Percentiles rank a stretch among this genome's conserved stretches.
Evolutionary conservation across 164 flowering plant genomes (phyloP).

Genomic region (Magnolia sinica): DNA sequence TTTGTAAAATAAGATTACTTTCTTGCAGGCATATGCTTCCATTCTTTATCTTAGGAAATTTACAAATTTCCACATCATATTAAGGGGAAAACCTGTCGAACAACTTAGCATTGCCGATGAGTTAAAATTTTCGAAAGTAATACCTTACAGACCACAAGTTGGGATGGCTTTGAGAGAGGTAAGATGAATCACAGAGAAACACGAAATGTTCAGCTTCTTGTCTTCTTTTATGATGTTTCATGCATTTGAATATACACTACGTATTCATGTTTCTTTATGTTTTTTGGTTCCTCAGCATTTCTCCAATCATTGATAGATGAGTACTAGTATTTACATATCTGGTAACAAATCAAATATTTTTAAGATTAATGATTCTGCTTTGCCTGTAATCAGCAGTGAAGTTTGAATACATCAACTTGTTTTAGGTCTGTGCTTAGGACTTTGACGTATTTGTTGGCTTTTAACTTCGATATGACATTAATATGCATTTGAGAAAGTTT

Average conservation of each 20-base stretch:
- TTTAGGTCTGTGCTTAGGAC: too few species aligned
- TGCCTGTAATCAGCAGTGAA: too few species aligned
- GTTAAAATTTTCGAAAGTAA: conserved; percentile 40
- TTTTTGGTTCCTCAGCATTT: neutral
- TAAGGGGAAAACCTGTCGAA: conserved; percentile 79
- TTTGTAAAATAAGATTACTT: conserved; percentile 1
- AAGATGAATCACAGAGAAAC: conserved; percentile 8
- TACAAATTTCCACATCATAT: conserved; percentile 55
- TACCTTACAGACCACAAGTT: conserved; percentile 68
- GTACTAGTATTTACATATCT: too few species aligned
- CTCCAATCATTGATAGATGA: too few species aligned
- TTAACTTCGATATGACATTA: too few species aligned
- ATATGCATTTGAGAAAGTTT: too few species aligned
- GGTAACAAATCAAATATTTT: too few species aligned
- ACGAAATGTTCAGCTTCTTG: neutral
- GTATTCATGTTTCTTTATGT: neutral
- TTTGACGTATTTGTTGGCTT: too few species aligned
- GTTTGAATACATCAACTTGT: too few species aligned
- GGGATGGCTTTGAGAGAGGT: conserved; percentile 52
- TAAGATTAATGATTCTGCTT: too few species aligned
- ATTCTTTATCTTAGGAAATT: conserved; percentile 73
- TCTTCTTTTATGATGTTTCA: neutral
- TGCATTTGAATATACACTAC: neutral
- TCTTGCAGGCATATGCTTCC: conserved; percentile 77
- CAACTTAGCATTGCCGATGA: conserved; percentile 70